A percentile compares a stretch with the other conserved stretches of the same genome.
phyloP scores from a whole-genome alignment of 2,329 filamentous ascomycete genomes.

The Fusarium tanahbumbuense region DNA sequence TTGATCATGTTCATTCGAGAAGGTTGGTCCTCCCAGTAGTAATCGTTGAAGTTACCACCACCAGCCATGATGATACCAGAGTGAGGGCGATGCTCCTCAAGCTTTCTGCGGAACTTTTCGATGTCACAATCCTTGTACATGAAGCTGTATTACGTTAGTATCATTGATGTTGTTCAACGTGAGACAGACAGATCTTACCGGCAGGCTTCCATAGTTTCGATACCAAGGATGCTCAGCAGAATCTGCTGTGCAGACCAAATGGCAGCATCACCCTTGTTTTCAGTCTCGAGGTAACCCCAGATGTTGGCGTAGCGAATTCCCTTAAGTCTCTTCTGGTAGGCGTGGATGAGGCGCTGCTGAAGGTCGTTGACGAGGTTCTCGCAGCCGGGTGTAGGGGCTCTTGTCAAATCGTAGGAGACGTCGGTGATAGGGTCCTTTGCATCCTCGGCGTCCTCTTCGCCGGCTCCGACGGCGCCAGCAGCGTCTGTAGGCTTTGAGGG shows the following conservation, averaged over 20 bases:
- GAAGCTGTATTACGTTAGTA: slow-evolving; percentile 40
- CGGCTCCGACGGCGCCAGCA: slow-evolving; percentile 24
- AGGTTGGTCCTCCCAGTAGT: slow-evolving; percentile 47
- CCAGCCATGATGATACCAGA: slow-evolving; percentile 47
- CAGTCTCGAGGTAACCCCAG: slow-evolving; percentile 47
- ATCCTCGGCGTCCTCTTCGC: slow-evolving; percentile 31
- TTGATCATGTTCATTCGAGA: slow-evolving; percentile 47
- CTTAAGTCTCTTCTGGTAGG: slow-evolving; percentile 42
- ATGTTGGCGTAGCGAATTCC: slow-evolving; percentile 46
- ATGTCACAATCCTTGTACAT: slow-evolving; percentile 44
- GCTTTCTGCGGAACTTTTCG: slow-evolving; percentile 33
- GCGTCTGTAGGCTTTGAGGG: slow-evolving; percentile 24
- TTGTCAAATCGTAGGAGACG: slow-evolving; percentile 43
- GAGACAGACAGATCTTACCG: slow-evolving; percentile 32
- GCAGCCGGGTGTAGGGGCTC: slow-evolving; percentile 34
- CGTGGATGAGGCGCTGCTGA: slow-evolving; percentile 44
- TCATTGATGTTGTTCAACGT: slow-evolving; percentile 7
- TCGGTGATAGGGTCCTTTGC: slow-evolving; percentile 32
- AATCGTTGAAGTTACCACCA: slow-evolving; percentile 46
- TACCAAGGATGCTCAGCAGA: slow-evolving; percentile 43
- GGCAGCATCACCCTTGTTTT: slow-evolving; percentile 47
- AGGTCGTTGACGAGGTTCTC: slow-evolving; percentile 45
- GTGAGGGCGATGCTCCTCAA: slow-evolving; percentile 45
- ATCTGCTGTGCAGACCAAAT: slow-evolving; percentile 48
- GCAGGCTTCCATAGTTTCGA: slow-evolving; percentile 46